These are phyloP conservation scores for Stephanodiscus triporus DNA, from an alignment of 108 stramenopile genomes.

Conservation along the genomic window DNA sequence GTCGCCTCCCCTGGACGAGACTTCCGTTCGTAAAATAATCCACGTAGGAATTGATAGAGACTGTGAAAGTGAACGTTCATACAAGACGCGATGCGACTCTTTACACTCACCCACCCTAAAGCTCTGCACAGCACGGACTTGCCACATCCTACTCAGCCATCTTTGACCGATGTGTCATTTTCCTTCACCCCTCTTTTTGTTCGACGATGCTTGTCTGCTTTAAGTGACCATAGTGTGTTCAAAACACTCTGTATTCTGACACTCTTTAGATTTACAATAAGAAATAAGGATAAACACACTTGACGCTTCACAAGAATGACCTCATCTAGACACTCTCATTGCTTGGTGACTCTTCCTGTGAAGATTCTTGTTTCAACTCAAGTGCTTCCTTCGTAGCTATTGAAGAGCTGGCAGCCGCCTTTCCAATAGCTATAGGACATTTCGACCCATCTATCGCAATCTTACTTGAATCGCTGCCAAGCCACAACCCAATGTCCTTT, in stretches of 20 bases:
- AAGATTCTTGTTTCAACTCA: conserved; percentile 8
- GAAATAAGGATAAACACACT: neutral
- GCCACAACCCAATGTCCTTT: conserved; percentile 31
- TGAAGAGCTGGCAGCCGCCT: conserved; percentile 9
- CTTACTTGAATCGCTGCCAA: conserved; percentile 24
- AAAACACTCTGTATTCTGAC: too few species aligned
- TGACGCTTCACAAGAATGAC: neutral
- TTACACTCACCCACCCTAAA: too few species aligned
- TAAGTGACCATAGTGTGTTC: too few species aligned
- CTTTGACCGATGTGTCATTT: too few species aligned
- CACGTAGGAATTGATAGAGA: too few species aligned
- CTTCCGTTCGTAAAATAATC: too few species aligned
- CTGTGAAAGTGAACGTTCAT: too few species aligned
- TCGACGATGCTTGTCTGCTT: too few species aligned
- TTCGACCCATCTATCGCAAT: conserved; percentile 36
- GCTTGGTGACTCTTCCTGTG: neutral
- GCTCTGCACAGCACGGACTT: too few species aligned
- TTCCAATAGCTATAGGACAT: conserved; percentile 38
- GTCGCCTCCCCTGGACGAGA: too few species aligned
- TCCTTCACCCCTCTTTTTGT: too few species aligned
- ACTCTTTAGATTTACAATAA: neutral
- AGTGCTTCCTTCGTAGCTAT: conserved; percentile 12
- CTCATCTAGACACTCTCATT: neutral
- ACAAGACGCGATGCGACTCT: too few species aligned
- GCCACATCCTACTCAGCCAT: neutral